Evolutionary conservation across 805 yeast genomes (phyloP).

Genomic region (Barnettozyma californica): DNA sequence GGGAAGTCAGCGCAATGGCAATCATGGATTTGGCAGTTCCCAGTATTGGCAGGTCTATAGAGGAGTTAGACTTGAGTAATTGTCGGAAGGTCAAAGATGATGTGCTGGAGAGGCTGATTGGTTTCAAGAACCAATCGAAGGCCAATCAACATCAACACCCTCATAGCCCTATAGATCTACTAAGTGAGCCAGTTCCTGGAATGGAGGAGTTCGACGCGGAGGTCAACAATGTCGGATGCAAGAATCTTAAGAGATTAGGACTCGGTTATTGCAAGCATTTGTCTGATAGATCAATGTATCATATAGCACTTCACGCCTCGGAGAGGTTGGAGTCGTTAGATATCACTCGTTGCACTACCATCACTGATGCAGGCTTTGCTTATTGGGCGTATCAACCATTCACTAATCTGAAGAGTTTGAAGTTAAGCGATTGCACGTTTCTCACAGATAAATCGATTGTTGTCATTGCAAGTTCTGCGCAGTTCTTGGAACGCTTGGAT

Average conservation of each 20-base stretch:
- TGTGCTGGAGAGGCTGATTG: conserved; percentile 64
- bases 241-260: conserved; percentile 45
- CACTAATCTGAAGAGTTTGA: conserved; percentile 45
- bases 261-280: conserved; percentile 74
- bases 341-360: conserved; percentile 70
- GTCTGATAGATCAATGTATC: conserved; percentile 63
- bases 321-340: conserved; percentile 51
- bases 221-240: conserved; percentile 45
- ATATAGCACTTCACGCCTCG: conserved; percentile 54
- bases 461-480: conserved; percentile 57
- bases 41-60: conserved; percentile 53
- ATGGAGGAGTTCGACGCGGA: conserved; percentile 25
- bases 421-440: conserved; percentile 69
- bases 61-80: conserved; percentile 61
- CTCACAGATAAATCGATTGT: conserved; percentile 61
- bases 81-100: conserved; percentile 71
- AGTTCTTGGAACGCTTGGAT: conserved; percentile 49
- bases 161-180: background rate
- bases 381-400: conserved; percentile 58
- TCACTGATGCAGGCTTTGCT: conserved; percentile 68
- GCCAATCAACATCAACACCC: background rate
- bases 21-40: conserved; percentile 72
- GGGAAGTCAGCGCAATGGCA: conserved; percentile 80
- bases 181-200: conserved; percentile 26
- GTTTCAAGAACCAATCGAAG: conserved; percentile 34